Conservation (phyloP, 352 stramenopile species). For the Thalassiosira pacifica region DNA sequence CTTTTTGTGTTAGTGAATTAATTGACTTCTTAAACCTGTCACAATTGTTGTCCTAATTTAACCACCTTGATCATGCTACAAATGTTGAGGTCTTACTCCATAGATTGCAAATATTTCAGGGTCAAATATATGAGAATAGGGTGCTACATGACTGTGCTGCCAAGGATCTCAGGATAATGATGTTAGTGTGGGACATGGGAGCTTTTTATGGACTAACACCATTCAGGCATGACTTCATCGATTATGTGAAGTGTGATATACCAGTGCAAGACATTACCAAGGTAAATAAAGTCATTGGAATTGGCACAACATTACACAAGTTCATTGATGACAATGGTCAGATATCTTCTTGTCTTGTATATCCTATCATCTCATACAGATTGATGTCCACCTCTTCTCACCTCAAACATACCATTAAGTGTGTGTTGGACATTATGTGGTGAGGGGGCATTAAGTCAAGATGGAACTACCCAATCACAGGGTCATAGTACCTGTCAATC, state of each 20-base stretch:
- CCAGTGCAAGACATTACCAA: slow-evolving; percentile 28
- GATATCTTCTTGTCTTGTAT: neutral
- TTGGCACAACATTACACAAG: slow-evolving; percentile 38
- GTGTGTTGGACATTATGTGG: neutral
- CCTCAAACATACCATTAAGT: slow-evolving; percentile 43
- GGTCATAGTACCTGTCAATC: neutral
- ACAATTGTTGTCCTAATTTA: neutral
- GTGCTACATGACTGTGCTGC: neutral
- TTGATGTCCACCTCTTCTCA: neutral
- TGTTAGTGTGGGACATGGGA: too few relatives aligned
- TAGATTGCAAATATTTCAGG: neutral
- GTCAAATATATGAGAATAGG: neutral
- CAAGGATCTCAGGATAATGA: too few relatives aligned
- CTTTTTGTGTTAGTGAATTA: neutral
- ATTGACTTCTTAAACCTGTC: neutral
- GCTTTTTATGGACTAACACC: too few relatives aligned
- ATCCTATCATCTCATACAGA: slow-evolving; percentile 17
- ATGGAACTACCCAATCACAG: neutral
- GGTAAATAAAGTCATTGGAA: too few relatives aligned
- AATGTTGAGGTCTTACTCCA: neutral
- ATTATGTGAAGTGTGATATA: slow-evolving; percentile 23
- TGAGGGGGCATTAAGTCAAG: neutral
- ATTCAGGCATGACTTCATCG: too few relatives aligned
- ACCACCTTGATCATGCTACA: neutral
- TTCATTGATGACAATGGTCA: neutral